Percentiles rank a stretch among this genome's conserved stretches.
These are phyloP conservation scores for Venturia carpophila DNA, from an alignment of 2,329 filamentous ascomycete species.

Conservation along the genomic window DNA sequence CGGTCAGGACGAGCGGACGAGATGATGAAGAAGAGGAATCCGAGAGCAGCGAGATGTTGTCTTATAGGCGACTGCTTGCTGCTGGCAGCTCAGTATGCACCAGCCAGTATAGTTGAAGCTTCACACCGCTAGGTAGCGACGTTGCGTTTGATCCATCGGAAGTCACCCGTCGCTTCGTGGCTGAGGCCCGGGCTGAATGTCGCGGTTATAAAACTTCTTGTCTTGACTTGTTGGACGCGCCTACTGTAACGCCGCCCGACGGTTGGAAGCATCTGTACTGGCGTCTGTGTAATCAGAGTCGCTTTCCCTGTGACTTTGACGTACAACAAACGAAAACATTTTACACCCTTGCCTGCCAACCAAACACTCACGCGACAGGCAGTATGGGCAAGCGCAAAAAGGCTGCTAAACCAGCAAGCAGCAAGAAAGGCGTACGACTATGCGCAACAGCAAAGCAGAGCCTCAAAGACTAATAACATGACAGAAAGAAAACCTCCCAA, in stretches of 20 bases:
- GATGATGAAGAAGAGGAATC: not conserved
- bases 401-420: slow-evolving; percentile 17
- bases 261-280: not conserved
- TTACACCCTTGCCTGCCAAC: not conserved
- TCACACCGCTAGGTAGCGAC: not conserved
- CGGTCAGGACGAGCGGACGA: not conserved
- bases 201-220: not conserved
- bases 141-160: not conserved
- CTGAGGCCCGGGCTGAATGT: too few species aligned
- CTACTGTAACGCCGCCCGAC: not conserved
- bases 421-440: slow-evolving; percentile 11
- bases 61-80: not conserved
- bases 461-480: not conserved
- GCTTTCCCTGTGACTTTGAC: not conserved
- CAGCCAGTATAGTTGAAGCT: too few species aligned
- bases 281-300: not conserved
- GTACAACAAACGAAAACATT: not conserved
- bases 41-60: not conserved
- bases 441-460: not conserved
- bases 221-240: not conserved
- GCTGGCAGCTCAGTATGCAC: not conserved
- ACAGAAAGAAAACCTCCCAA: slow-evolving; percentile 59
- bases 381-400: slow-evolving; percentile 19
- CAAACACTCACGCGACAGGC: not conserved
- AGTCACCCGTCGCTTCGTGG: not conserved